Base-by-base conservation (phyloP, 345 rosid genomes). In the Schrenkiella parvula region DNA sequence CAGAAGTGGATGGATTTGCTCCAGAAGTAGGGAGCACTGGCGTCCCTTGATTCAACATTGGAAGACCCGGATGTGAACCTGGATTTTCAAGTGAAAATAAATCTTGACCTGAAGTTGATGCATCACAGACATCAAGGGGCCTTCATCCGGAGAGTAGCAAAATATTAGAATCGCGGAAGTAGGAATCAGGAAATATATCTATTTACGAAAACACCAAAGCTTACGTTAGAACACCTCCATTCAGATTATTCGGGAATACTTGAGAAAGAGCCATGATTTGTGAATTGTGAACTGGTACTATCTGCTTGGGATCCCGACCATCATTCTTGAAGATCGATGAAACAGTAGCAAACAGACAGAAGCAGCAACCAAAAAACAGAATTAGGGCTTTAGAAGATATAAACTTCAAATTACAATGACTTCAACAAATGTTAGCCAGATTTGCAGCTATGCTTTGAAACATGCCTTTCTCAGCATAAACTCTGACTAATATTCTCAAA, bases 111-210 rank as follows among this genome's bases (percentile, higher is more conserved):
- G 95, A 79, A 52, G 81, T 53, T 68, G 85, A 64, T 34, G 77
- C 73, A 74, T 95, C 96, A 79, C 89, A 86, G 53, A 95, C 83
- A 84, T 95, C 98, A 68, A 87, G 87, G 64, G 99, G 99, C 92
- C 99, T 95, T 79, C 83, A 84, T 74, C 74, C 81, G 73, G 54
- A 80, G 68, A 70, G 75, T 15, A 39, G 57, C 19, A 42, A 38
- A 17, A 71, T 50, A 66, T 73, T 61, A 66, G 44, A 80, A 41
- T 31, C 25, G 55, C 15, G 72, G 11, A 15, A 8, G 15, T 59
- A 28, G 50, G 19, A 23, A 59, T 35, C 12, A 31, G 47, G 53
- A 47, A 6, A 61, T 28, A 62, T 8, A 39, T 68, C 9, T 28
- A 62, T 48, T 11, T 10, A 74, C 31, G 42, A 55, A 55, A 68